These are phyloP conservation scores for Neofusicoccum kwambonambiense DNA, from an alignment of 2,329 filamentous ascomycete species.

Conservation along the genomic window DNA sequence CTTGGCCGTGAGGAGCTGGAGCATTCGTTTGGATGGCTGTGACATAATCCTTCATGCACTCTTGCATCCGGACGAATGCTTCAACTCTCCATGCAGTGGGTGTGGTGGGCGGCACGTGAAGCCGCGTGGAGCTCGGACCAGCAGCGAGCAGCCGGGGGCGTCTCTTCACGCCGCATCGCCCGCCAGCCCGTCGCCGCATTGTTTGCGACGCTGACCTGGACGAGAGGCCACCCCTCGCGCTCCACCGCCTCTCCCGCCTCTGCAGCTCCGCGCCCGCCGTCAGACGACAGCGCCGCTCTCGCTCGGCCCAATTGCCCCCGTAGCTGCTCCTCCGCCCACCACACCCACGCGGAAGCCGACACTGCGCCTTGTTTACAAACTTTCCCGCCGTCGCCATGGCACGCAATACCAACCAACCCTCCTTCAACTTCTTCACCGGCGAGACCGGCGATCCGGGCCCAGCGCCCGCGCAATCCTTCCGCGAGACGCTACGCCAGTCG, in stretches of 20 bases:
- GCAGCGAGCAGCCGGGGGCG: not conserved
- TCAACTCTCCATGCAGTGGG: not conserved
- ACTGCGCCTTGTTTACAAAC: constrained; percentile 9
- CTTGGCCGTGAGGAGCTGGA: not conserved
- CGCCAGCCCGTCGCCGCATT: not conserved
- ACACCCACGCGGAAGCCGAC: not conserved
- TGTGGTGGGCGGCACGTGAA: not conserved
- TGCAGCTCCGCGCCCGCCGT: not conserved
- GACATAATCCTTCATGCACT: not conserved
- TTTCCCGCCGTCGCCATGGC: constrained; percentile 16
- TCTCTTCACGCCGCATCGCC: constrained; percentile 3
- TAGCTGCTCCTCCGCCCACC: not conserved
- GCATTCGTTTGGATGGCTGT: not conserved
- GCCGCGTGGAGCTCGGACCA: not conserved
- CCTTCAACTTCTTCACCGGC: constrained; percentile 50
- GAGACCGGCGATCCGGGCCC: constrained; percentile 39
- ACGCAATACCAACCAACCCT: constrained; percentile 39
- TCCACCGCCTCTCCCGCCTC: not conserved
- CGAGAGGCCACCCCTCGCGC: not conserved
- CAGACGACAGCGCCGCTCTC: not conserved
- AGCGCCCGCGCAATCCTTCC: constrained; percentile 35
- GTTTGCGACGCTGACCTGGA: not conserved
- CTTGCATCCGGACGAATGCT: not conserved
- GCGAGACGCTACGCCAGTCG: constrained; percentile 47
- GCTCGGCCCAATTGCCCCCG: not conserved